Evolutionary conservation across 2,329 filamentous ascomycete genomes (phyloP), one percentile per base, ranked within the genome.

Genomic region (Pseudogymnoascus sp.): DNA sequence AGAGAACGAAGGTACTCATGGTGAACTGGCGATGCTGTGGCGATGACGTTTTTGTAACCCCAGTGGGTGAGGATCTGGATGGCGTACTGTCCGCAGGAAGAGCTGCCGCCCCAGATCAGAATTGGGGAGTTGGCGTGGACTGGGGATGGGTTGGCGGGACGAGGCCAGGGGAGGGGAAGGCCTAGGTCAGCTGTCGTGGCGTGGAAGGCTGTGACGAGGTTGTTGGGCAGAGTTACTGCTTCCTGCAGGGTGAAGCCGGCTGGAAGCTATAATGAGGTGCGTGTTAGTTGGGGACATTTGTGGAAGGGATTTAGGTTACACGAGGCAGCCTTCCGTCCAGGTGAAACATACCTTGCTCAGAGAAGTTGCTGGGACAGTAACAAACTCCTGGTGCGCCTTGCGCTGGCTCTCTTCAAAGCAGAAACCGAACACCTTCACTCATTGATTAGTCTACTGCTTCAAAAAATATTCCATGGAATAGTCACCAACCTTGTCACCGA

Each of bases 131-230:
- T 70, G 0, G 75, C 75, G 23, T 69, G 36, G 14, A 21, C 23
- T 13, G 68, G 68, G 1, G 39, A 5, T 16, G 62, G 63, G 1
- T 13, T 14, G 0, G 45, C 6, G 2, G 70, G 68, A 3, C 51
- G 54, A 0, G 84, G 84, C 83, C 84, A 87, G 0, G 84, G 83
- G 0, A 85, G 76, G 34, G 79, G 77, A 19, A 88, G 72, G 0
- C 73, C 76, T 11, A 88, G 74, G 65, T 87, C 83, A 1, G 72
- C 72, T 1, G 76, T 78, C 2, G 83, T 71, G 4, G 82, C 75
- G 69, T 88, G 83, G 71, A 86, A 83, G 10, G 81, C 83, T 0
- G 84, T 87, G 31, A 87, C 80, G 28, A 85, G 73, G 67, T 85
- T 87, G 60, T 82, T 81, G 0, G 83, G 80, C 2, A 86, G 71